These are phyloP conservation scores for Aspergillus homomorphus DNA, from an alignment of 495 filamentous ascomycete genomes.

Conservation along the genomic window DNA sequence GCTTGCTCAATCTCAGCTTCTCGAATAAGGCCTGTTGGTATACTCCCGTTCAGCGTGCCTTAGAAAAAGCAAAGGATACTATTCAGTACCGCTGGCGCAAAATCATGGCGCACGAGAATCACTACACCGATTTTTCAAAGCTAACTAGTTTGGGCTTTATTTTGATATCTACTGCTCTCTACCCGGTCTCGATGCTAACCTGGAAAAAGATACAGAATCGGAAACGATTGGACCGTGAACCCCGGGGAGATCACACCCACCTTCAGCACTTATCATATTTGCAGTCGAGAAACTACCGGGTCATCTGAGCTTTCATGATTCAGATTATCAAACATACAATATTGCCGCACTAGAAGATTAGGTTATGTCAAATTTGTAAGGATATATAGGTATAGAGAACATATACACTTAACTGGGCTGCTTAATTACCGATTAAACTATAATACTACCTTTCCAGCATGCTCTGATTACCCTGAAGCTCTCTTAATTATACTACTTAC, in stretches of 20 bases:
- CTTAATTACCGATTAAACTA: slow-evolving; percentile 35
- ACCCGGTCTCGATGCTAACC: not conserved
- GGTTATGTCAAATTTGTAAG: slow-evolving; percentile 33
- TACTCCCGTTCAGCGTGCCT: slow-evolving; percentile 2
- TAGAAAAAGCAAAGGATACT: not conserved
- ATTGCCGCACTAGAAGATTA: slow-evolving; percentile 41
- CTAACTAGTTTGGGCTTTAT: not conserved
- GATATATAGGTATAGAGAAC: slow-evolving; percentile 19
- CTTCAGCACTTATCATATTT: too few relatives aligned
- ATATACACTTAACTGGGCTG: slow-evolving; percentile 26
- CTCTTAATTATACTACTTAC: slow-evolving; percentile 60
- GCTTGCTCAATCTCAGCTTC: slow-evolving; percentile 43
- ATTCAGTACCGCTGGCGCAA: not conserved
- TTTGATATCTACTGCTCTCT: slow-evolving; percentile 4
- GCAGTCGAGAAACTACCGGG: too few relatives aligned
- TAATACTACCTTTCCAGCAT: slow-evolving; percentile 25
- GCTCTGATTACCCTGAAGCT: slow-evolving; percentile 45
- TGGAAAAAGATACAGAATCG: too few relatives aligned
- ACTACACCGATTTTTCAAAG: not conserved
- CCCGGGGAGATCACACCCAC: too few relatives aligned
- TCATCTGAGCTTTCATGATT: too few relatives aligned
- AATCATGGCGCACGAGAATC: not conserved
- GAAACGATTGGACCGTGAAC: too few relatives aligned
- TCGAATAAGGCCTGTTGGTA: slow-evolving; percentile 11
- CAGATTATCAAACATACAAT: slow-evolving; percentile 3